Conservation (phyloP, 805 yeast species). For the Pichia eremophila region DNA sequence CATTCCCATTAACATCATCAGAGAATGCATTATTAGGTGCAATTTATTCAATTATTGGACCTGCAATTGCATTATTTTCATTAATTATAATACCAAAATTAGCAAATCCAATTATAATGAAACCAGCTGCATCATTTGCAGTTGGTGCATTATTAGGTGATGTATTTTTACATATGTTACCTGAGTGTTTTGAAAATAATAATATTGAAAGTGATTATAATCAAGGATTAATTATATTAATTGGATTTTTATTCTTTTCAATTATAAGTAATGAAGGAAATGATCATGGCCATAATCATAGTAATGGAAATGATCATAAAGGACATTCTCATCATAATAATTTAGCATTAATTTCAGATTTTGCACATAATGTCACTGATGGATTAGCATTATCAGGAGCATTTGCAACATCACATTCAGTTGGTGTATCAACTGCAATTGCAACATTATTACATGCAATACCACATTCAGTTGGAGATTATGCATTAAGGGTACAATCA, state of each 20-base stretch:
- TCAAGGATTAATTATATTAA: not conserved
- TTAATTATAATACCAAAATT: constrained; percentile 23
- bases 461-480: constrained; percentile 78
- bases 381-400: constrained; percentile 69
- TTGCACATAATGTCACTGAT: constrained; percentile 68
- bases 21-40: constrained; percentile 58
- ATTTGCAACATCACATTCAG: constrained; percentile 47
- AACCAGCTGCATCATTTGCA: constrained; percentile 35
- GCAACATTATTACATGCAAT: constrained; percentile 71
- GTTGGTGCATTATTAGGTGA: constrained; percentile 72
- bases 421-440: constrained; percentile 60
- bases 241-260: constrained; percentile 54
- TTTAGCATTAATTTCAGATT: constrained; percentile 45
- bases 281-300: not conserved
- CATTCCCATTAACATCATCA: constrained; percentile 48
- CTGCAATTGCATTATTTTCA: constrained; percentile 50
- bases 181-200: constrained; percentile 41
- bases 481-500: constrained; percentile 59
- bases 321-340: constrained; percentile 9
- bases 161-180: constrained; percentile 61
- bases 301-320: not conserved
- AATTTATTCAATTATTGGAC: constrained; percentile 46
- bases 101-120: not conserved
- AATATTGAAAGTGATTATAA: too few relatives aligned
- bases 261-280: constrained; percentile 16